Evolutionary conservation across 2,329 filamentous ascomycete species (phyloP), one percentile per base, ranked within the genome.

Genomic region (Colletotrichum abscissum): DNA sequence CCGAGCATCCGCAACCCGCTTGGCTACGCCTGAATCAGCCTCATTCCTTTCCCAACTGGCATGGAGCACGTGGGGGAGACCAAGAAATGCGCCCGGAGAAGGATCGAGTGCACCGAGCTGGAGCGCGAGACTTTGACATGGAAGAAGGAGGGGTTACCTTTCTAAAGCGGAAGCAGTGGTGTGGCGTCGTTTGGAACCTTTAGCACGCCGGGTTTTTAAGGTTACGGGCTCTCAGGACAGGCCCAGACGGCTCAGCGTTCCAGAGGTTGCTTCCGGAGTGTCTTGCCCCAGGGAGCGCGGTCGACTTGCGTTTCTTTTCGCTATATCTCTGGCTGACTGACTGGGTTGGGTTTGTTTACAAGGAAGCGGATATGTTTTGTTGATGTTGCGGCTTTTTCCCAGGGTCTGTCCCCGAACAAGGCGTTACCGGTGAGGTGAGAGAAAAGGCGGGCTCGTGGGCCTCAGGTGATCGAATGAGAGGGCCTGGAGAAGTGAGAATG

Each of bases 11-110:
- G 66, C 70, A 73, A 65, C 70, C 70, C 70, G 72, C 72, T 74
- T 74, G 71, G 71, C 71, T 72, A 73, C 71, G 68, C 71, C 75
- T 78, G 78, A 78, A 77, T 79, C 77, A 80, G 79, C 79, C 79
- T 80, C 79, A 79, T 78, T 77, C 76, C 78, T 76, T 73, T 69
- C 72, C 49, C 54, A 49, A 73, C 70, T 75, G 59, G 67, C 71
- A 72, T 72, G 71, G 67, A 72, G 71, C 71, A 72, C 71, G 71
- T 73, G 71, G 71, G 64, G 67, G 67, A 49, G 58, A 59, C 71
- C 67, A 73, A 72, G 55, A 69, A 73, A 63, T 63, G 59, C 70
- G 55, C 70, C 66, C 66, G 66, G 70, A 69, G 70, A 69, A 69
- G 66, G 70, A 69, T 73, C 66, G 66, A 65, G 66, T 52, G 46